Evolutionary conservation across 2,329 filamentous ascomycete species (phyloP).

Genomic region (Fusarium sp.): DNA sequence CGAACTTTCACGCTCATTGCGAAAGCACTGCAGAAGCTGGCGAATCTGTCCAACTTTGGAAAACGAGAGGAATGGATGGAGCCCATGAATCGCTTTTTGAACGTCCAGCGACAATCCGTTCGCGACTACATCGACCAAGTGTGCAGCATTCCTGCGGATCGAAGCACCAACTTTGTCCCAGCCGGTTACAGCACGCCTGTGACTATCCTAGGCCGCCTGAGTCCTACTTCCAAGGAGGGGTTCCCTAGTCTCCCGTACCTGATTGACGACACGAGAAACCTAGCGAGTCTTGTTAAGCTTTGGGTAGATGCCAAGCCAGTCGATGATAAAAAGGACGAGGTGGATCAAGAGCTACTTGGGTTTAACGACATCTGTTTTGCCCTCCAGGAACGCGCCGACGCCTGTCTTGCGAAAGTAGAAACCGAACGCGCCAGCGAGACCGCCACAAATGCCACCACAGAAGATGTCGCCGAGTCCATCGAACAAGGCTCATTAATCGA

Average conservation of each 20-base stretch:
- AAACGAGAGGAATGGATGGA: slow-evolving; percentile 99
- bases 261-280: slow-evolving; percentile 88
- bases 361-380: slow-evolving; percentile 66
- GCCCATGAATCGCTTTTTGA: slow-evolving; percentile 92
- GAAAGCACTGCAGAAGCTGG: slow-evolving; percentile 90
- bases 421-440: slow-evolving; percentile 56
- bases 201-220: slow-evolving; percentile 86
- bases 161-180: slow-evolving; percentile 73
- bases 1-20: slow-evolving; percentile 92
- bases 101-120: slow-evolving; percentile 80
- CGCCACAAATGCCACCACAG: slow-evolving; percentile 47
- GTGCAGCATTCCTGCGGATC: slow-evolving; percentile 83
- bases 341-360: slow-evolving; percentile 64
- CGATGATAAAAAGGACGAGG: slow-evolving; percentile 52
- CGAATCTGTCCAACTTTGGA: slow-evolving; percentile 91
- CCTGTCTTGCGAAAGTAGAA: slow-evolving; percentile 65
- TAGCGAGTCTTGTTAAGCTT: slow-evolving; percentile 83
- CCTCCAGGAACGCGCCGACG: slow-evolving; percentile 64
- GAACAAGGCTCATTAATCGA: slow-evolving; percentile 60
- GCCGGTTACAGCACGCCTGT: slow-evolving; percentile 93
- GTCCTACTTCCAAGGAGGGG: slow-evolving; percentile 85
- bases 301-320: slow-evolving; percentile 73
- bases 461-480: slow-evolving; percentile 61
- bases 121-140: slow-evolving; percentile 89
- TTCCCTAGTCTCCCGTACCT: slow-evolving; percentile 94